Evolutionary conservation across 1,284 basidiomycete genomes (phyloP).

Genomic region (Entoloma clypeatum): DNA sequence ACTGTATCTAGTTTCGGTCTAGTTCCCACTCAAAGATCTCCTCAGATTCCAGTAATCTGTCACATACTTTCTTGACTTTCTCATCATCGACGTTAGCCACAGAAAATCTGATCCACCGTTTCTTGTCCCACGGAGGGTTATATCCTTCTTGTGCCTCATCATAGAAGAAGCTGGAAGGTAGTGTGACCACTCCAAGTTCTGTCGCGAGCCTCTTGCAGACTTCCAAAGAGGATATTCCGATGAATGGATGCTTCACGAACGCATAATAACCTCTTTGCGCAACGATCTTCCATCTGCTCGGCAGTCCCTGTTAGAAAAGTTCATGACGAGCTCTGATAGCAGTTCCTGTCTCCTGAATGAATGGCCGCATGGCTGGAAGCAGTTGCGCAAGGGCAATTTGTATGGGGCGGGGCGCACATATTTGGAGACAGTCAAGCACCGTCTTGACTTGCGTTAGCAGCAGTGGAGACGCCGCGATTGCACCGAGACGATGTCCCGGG

Average conservation of each 20-base stretch:
- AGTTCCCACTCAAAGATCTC: constrained; percentile 28
- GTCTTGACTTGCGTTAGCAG: constrained; percentile 57
- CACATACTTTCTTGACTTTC: constrained; percentile 55
- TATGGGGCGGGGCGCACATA: constrained; percentile 71
- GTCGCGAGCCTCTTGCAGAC: constrained; percentile 60
- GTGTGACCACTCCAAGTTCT: constrained; percentile 61
- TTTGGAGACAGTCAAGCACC: constrained; percentile 76
- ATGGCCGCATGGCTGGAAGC: constrained; percentile 49
- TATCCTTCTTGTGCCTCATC: constrained; percentile 32
- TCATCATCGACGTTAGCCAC: constrained; percentile 78
- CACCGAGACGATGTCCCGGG: constrained; percentile 82
- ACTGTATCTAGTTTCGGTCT: constrained; percentile 10
- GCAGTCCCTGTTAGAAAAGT: constrained; percentile 52
- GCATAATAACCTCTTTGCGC: constrained; percentile 74
- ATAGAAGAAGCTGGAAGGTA: constrained; percentile 72
- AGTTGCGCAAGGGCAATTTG: constrained; percentile 65
- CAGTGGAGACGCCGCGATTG: constrained; percentile 61
- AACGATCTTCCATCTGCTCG: constrained; percentile 55
- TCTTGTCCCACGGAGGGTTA: constrained; percentile 36
- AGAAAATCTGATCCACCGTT: constrained; percentile 72
- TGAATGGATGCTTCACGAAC: constrained; percentile 73
- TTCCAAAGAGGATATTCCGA: constrained; percentile 41
- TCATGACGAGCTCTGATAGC: constrained; percentile 55
- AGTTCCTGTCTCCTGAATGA: constrained; percentile 48
- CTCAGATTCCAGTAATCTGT: constrained; percentile 49